These are phyloP conservation scores for Candida loeiensis DNA, from an alignment of 805 yeast genomes.

Conservation along the genomic window DNA sequence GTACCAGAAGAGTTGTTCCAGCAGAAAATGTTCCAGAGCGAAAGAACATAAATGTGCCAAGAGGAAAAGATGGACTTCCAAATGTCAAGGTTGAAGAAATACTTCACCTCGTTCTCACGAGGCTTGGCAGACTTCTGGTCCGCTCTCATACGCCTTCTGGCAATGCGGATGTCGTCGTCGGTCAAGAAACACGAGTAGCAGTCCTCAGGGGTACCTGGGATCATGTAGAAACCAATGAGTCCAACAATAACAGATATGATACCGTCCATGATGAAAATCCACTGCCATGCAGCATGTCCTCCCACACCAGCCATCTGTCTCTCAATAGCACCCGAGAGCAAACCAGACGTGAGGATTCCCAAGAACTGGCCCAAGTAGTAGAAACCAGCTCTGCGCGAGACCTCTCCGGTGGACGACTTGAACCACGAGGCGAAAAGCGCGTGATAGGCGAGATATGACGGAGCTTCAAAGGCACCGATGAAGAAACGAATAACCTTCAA, in stretches of 20 bases:
- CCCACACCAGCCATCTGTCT: conserved; percentile 43
- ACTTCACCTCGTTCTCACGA: conserved; percentile 19
- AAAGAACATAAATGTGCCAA: conserved; percentile 60
- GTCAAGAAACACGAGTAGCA: conserved; percentile 33
- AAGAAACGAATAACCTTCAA: conserved; percentile 63
- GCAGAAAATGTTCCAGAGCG: conserved; percentile 53
- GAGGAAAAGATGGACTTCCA: conserved; percentile 53
- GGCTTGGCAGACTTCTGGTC: conserved; percentile 16
- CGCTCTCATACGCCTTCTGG: conserved; percentile 21
- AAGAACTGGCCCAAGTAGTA: conserved; percentile 61
- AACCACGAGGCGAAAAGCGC: conserved; percentile 31
- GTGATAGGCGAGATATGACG: conserved; percentile 40
- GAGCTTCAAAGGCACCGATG: conserved; percentile 67
- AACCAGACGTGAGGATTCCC: conserved; percentile 60
- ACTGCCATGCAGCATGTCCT: conserved; percentile 66
- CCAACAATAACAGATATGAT: conserved; percentile 57
- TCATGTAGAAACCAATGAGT: conserved; percentile 47
- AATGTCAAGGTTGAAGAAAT: conserved; percentile 38
- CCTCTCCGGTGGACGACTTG: conserved; percentile 38
- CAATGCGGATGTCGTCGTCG: conserved; percentile 35
- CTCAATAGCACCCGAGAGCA: conserved; percentile 55
- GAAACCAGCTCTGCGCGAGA: conserved; percentile 58
- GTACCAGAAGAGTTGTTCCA: conserved; percentile 58
- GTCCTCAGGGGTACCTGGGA: conserved; percentile 65
- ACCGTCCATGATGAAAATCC: conserved; percentile 70